These are phyloP conservation scores for Xanthoconium stramineum DNA, from an alignment of 768 basidiomycete genomes.

Conservation along the genomic window DNA sequence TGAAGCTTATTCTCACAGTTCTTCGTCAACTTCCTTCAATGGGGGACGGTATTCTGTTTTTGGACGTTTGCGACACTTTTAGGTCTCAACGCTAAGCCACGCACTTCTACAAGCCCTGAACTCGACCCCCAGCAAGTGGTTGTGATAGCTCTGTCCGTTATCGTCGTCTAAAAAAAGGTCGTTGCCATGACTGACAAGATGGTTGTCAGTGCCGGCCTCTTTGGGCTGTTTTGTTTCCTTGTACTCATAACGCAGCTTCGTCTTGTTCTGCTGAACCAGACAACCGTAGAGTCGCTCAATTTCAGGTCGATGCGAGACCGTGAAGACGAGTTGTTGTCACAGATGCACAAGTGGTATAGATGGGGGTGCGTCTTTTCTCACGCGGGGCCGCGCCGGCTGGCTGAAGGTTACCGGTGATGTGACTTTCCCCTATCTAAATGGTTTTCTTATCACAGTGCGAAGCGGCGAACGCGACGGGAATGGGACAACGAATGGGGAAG, in stretches of 20 bases:
- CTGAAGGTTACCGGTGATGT: not conserved
- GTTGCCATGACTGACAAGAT: constrained; percentile 5
- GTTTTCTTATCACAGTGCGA: constrained; percentile 40
- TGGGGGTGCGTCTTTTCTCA: constrained; percentile 42
- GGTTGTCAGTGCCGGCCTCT: constrained; percentile 57
- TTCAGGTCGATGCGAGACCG: constrained; percentile 59
- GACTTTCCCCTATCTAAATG: not conserved
- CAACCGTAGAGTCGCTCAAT: constrained; percentile 77
- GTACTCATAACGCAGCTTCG: constrained; percentile 58
- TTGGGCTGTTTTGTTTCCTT: constrained; percentile 62
- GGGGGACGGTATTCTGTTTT: constrained; percentile 53
- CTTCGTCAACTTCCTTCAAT: constrained; percentile 78
- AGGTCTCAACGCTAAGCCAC: constrained; percentile 42
- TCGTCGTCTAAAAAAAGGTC: not conserved
- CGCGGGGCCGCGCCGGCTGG: not conserved
- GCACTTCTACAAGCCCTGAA: constrained; percentile 17
- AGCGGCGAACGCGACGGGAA: constrained; percentile 38
- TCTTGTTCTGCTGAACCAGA: constrained; percentile 60
- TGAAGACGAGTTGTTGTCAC: constrained; percentile 50
- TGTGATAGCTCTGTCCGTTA: constrained; percentile 67
- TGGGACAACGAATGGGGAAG: constrained; percentile 87
- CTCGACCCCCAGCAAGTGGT: constrained; percentile 70
- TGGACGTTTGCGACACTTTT: constrained; percentile 66
- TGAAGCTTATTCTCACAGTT: constrained; percentile 43
- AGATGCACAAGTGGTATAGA: constrained; percentile 53